Conservation (phyloP, 208 protist genomes). For the Herpetomonas muscarum region DNA sequence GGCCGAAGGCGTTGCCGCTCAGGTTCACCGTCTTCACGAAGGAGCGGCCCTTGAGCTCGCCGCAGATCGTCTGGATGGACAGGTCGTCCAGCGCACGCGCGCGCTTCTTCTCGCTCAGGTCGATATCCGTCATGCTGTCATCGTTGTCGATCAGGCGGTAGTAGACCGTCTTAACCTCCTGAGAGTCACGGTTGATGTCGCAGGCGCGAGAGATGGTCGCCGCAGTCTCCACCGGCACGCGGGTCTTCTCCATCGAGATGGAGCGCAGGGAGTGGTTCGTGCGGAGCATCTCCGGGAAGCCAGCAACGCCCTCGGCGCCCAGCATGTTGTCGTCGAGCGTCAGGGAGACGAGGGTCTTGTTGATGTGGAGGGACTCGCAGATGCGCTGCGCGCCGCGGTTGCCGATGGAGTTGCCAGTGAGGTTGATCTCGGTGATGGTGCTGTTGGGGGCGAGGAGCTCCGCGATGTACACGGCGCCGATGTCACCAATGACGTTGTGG, state of each 20-base stretch:
- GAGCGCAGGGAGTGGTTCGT: conserved; percentile 47
- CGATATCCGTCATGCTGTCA: conserved; percentile 34
- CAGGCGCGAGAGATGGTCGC: conserved; percentile 49
- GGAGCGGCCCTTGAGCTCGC: conserved; percentile 29
- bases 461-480: conserved; percentile 53
- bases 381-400: conserved; percentile 66
- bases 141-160: conserved; percentile 64
- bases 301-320: conserved; percentile 33
- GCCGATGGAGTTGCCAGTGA: conserved; percentile 69
- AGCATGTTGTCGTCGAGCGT: conserved; percentile 75
- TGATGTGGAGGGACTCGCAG: conserved; percentile 65
- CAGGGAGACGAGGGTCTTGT: conserved; percentile 51
- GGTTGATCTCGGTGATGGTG: conserved; percentile 39
- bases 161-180: conserved; percentile 47
- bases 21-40: conserved; percentile 52
- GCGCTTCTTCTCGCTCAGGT: conserved; percentile 36
- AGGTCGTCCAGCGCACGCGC: conserved; percentile 51
- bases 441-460: conserved; percentile 64
- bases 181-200: conserved; percentile 68
- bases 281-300: conserved; percentile 53
- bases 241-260: conserved; percentile 50
- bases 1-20: conserved; percentile 55
- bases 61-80: conserved; percentile 56
- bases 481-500: conserved; percentile 80
- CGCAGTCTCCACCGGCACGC: conserved; percentile 30